phyloP scores from a whole-genome alignment of 768 basidiomycete species.

The Podaxis sp. region DNA sequence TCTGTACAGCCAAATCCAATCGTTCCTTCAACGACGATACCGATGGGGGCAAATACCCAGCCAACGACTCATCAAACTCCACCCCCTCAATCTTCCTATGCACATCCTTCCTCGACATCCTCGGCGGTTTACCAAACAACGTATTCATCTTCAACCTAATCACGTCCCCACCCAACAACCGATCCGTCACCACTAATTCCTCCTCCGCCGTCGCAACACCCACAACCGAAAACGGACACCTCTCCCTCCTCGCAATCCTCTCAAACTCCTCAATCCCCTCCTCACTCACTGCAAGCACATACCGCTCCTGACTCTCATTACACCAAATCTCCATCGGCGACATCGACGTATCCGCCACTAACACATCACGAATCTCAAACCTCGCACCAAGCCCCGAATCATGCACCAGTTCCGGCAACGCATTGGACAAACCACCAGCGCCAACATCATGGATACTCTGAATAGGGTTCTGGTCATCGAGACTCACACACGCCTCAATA shows the following conservation, averaged over 20 bases:
- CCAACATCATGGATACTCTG: slow-evolving; percentile 98
- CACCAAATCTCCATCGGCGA: slow-evolving; percentile 99
- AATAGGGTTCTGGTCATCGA: slow-evolving; percentile 67
- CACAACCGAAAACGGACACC: slow-evolving; percentile 92
- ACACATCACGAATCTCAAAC: slow-evolving; percentile 93
- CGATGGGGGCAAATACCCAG: slow-evolving; percentile 56
- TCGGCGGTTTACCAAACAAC: slow-evolving; percentile 94
- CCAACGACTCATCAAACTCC: slow-evolving; percentile 72
- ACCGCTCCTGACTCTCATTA: slow-evolving; percentile 97
- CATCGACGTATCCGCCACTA: slow-evolving; percentile 91
- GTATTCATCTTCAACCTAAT: slow-evolving; percentile 93
- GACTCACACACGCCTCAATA: slow-evolving; percentile 83
- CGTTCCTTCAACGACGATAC: slow-evolving; percentile 40
- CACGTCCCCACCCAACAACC: slow-evolving; percentile 73
- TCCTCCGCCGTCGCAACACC: slow-evolving; percentile 83
- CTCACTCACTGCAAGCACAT: slow-evolving; percentile 86
- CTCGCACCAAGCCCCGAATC: slow-evolving; percentile 89
- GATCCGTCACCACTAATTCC: slow-evolving; percentile 86
- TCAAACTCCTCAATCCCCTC: slow-evolving; percentile 65
- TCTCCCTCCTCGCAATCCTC: slow-evolving; percentile 78
- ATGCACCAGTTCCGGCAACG: slow-evolving; percentile 94
- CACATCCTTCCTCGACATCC: slow-evolving; percentile 76
- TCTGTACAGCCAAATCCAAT: slow-evolving; percentile 64
- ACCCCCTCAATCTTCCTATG: slow-evolving; percentile 39
- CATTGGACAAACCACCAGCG: slow-evolving; percentile 95